Conservation (phyloP, 768 basidiomycete species). For the Boletus reticulatus region DNA sequence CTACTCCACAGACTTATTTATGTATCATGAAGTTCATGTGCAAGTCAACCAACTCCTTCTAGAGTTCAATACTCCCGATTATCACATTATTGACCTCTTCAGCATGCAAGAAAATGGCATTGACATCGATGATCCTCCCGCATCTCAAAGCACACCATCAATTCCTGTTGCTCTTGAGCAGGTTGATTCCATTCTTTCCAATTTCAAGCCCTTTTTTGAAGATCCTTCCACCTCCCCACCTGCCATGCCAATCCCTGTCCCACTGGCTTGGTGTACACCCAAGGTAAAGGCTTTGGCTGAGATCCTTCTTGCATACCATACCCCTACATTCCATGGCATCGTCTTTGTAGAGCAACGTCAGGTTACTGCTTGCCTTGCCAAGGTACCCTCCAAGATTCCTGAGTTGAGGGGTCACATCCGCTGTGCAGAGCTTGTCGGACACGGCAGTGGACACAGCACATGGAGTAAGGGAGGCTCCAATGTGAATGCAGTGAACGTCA, state of each 20-base stretch:
- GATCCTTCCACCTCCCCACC: slow-evolving; percentile 25
- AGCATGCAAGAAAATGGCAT: slow-evolving; percentile 21
- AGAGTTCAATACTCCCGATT: slow-evolving; percentile 23
- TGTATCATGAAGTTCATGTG: slow-evolving; percentile 57
- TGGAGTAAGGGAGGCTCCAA: slow-evolving; percentile 18
- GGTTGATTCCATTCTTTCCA: slow-evolving; percentile 46
- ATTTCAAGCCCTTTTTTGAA: slow-evolving; percentile 41
- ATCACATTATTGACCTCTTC: slow-evolving; percentile 16
- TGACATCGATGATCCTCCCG: slow-evolving; percentile 27
- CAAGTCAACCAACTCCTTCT: slow-evolving; percentile 42
- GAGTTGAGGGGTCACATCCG: slow-evolving; percentile 55
- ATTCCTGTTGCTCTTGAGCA: slow-evolving; percentile 46
- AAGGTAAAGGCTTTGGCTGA: slow-evolving; percentile 66
- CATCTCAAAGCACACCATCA: slow-evolving; percentile 8
- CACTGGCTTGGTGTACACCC: slow-evolving; percentile 67
- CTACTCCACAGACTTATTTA: slow-evolving; percentile 71
- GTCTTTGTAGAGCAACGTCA: slow-evolving; percentile 90
- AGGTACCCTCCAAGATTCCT: slow-evolving; percentile 58
- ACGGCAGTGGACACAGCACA: slow-evolving; percentile 43
- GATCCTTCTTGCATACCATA: slow-evolving; percentile 53
- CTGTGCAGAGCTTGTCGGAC: slow-evolving; percentile 69
- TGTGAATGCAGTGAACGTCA: slow-evolving; percentile 34
- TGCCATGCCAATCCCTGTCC: slow-evolving; percentile 40
- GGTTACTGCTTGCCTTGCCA: slow-evolving; percentile 67
- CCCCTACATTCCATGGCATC: slow-evolving; percentile 69